phyloP scores from a whole-genome alignment of 495 filamentous ascomycete species.

The Penicillium soppii region DNA sequence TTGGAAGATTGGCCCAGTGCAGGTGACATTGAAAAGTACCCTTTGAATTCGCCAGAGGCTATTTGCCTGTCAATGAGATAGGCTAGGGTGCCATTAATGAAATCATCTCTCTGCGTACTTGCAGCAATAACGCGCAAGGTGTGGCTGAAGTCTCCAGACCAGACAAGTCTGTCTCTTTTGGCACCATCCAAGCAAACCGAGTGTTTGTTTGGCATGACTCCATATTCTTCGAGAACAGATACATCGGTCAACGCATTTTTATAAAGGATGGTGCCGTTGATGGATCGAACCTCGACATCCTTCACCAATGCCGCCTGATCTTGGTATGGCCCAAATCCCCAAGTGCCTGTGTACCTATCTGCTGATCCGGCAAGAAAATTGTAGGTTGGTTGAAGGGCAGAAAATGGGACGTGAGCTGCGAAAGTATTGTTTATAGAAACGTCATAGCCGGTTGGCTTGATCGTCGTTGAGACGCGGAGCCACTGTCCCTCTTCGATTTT shows the following conservation, averaged over 20 bases:
- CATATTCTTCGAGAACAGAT: conserved; percentile 27
- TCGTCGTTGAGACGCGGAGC: conserved; percentile 12
- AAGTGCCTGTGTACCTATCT: conserved; percentile 18
- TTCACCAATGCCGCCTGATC: conserved; percentile 31
- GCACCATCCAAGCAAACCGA: conserved; percentile 26
- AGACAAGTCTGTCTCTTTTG: conserved; percentile 29
- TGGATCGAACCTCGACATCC: conserved; percentile 25
- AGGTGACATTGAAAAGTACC: conserved; percentile 13
- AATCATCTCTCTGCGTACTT: conserved; percentile 13
- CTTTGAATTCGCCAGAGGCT: not conserved
- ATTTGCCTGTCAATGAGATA: conserved; percentile 7
- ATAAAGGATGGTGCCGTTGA: conserved; percentile 30
- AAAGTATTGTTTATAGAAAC: conserved; percentile 8
- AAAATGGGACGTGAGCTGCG: not conserved
- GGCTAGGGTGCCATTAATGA: conserved; percentile 4
- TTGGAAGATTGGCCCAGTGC: conserved; percentile 10
- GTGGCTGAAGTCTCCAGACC: conserved; percentile 23
- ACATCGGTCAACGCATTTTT: conserved; percentile 20
- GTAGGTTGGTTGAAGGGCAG: conserved; percentile 1
- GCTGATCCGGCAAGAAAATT: conserved; percentile 1
- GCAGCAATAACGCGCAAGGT: conserved; percentile 18
- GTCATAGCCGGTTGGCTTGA: conserved; percentile 16
- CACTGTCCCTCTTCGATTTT: conserved; percentile 14
- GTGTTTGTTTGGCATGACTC: conserved; percentile 15
- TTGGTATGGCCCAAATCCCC: conserved; percentile 33